A percentile compares a stretch with the other conserved stretches of the same genome.
phyloP scores from a whole-genome alignment of 2,329 filamentous ascomycete species.

The Periconia macrospinosa region DNA sequence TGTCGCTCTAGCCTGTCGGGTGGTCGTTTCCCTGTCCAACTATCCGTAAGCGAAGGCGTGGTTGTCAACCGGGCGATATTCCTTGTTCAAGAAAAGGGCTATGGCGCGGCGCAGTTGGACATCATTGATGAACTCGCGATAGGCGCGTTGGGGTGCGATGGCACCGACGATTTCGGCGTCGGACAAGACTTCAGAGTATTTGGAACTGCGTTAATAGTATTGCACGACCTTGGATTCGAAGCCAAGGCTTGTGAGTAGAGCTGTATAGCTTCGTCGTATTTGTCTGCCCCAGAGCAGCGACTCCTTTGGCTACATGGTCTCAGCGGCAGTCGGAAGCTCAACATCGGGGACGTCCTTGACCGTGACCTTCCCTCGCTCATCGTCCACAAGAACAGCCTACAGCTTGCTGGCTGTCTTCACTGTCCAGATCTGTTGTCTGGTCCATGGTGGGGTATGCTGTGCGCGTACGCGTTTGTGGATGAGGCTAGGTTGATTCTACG shows the following conservation, averaged over 20 bases:
- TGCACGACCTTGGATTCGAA: slow-evolving; percentile 66
- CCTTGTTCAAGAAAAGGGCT: slow-evolving; percentile 69
- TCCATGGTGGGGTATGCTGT: slow-evolving; percentile 52
- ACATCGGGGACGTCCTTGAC: no score
- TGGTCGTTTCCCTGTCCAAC: no score
- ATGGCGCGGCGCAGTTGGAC: slow-evolving; percentile 81
- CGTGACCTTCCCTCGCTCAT: no score
- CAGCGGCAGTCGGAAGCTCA: no score
- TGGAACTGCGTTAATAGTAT: slow-evolving; percentile 71
- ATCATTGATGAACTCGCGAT: slow-evolving; percentile 74
- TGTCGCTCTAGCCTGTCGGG: no score
- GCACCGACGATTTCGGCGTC: slow-evolving; percentile 57
- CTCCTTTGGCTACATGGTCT: slow-evolving; percentile 60
- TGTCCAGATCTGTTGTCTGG: no score
- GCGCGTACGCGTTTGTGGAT: not conserved
- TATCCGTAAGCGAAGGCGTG: no score
- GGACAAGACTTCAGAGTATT: slow-evolving; percentile 50
- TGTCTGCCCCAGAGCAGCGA: slow-evolving; percentile 62
- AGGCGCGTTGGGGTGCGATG: slow-evolving; percentile 71
- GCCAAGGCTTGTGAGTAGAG: slow-evolving; percentile 67
- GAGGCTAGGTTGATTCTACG: no score
- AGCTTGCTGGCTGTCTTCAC: no score
- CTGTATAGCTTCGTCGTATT: slow-evolving; percentile 69
- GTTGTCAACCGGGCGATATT: no score
- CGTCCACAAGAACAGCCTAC: no score